These are phyloP conservation scores for Ascochyta koolunga DNA, from an alignment of 2,329 filamentous ascomycete species.

Conservation along the genomic window DNA sequence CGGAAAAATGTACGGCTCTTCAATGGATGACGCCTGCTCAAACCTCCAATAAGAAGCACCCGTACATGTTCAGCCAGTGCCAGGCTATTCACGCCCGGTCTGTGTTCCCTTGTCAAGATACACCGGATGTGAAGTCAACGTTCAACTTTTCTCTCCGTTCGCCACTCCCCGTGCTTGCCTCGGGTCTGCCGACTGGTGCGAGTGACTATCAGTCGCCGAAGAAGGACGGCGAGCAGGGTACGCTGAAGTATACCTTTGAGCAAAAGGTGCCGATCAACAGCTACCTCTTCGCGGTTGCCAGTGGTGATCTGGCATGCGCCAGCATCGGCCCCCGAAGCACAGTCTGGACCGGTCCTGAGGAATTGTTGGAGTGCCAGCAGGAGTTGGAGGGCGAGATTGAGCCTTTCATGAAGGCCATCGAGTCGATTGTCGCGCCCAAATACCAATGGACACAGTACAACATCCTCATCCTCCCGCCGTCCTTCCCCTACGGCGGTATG, in stretches of 20 bases:
- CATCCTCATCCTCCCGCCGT: constrained; percentile 85
- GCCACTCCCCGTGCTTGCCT: constrained; percentile 87
- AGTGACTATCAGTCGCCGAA: constrained; percentile 57
- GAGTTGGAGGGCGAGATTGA: constrained; percentile 92
- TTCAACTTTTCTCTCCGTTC: constrained; percentile 89
- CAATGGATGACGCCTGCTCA: constrained; percentile 95
- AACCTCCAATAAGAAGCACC: constrained; percentile 93
- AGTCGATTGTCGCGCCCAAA: constrained; percentile 74
- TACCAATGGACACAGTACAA: constrained; percentile 98
- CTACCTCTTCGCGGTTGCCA: constrained; percentile 92
- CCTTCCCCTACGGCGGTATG: constrained; percentile 68
- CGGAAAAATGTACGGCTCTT: constrained; percentile 84
- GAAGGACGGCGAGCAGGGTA: constrained; percentile 60
- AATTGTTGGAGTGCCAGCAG: constrained; percentile 82
- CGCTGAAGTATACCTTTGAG: constrained; percentile 78
- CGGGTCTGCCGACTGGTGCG: constrained; percentile 70
- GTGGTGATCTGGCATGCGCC: constrained; percentile 82
- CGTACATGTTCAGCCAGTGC: constrained; percentile 98
- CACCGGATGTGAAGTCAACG: constrained; percentile 95
- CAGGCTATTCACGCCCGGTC: constrained; percentile 95
- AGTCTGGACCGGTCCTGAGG: constrained; percentile 87
- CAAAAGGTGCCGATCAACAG: constrained; percentile 92
- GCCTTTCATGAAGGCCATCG: constrained; percentile 86
- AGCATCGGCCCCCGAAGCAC: constrained; percentile 83
- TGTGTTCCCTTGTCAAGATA: constrained; percentile 96